A percentile compares a stretch with the other conserved stretches of the same genome.
phyloP scores from a whole-genome alignment of 176 grass and related monocot genomes.

The Alopecurus myosuroides region DNA sequence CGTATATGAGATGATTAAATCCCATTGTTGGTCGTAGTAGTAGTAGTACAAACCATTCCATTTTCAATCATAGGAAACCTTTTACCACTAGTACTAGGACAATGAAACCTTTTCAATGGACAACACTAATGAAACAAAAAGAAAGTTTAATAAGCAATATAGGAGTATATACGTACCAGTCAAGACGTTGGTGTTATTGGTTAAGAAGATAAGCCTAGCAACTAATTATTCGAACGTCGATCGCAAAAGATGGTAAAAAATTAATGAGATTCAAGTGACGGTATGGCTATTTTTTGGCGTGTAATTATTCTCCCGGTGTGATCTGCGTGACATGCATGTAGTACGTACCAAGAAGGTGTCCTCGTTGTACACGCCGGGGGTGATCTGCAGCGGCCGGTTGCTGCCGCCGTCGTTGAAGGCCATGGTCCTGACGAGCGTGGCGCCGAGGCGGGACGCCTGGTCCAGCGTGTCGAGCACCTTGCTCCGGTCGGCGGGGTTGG shows the following conservation, averaged over 20 bases:
- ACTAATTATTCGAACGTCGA: too few species aligned
- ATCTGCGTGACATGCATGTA: too few species aligned
- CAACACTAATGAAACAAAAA: not conserved
- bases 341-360: constrained; percentile 50
- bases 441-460: constrained; percentile 51
- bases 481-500: constrained; percentile 38
- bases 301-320: too few species aligned
- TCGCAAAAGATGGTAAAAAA: too few species aligned
- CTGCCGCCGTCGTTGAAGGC: constrained; percentile 73
- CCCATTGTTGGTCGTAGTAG: too few species aligned
- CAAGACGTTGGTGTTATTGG: too few species aligned
- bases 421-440: constrained; percentile 59
- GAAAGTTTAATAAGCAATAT: not conserved
- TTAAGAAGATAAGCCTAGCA: too few species aligned
- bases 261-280: too few species aligned
- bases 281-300: too few species aligned
- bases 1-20: not conserved
- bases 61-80: not conserved
- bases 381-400: constrained; percentile 52
- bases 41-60: too few species aligned
- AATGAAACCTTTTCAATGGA: not conserved
- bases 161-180: not conserved
- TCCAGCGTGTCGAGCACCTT: constrained; percentile 42
- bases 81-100: not conserved
- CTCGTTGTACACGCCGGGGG: constrained; percentile 67